These are phyloP conservation scores for Eragrostis tef DNA, from an alignment of 202 grass and related monocot species.

Conservation along the genomic window DNA sequence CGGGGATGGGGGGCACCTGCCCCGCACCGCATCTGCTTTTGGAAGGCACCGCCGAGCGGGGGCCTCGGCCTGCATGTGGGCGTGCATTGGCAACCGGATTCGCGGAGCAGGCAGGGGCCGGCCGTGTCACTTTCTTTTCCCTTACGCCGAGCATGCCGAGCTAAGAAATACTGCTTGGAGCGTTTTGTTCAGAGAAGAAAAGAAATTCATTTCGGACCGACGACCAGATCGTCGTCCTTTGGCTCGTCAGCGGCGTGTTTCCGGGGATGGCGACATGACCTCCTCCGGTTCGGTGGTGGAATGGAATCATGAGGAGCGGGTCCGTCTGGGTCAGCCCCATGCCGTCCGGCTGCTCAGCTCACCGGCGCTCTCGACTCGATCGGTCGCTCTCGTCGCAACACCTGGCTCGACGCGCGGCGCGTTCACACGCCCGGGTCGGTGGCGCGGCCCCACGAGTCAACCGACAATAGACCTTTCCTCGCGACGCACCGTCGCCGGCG, in stretches of 20 bases:
- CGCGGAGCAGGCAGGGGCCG: background rate
- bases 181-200: too few relatives aligned
- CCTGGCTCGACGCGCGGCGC: background rate
- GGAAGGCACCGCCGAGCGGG: background rate
- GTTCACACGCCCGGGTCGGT: background rate
- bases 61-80: background rate
- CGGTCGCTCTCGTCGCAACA: background rate
- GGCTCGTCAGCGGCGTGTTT: background rate
- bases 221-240: background rate
- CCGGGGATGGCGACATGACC: background rate
- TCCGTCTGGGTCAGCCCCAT: background rate
- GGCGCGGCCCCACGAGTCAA: conserved; percentile 6
- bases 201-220: background rate
- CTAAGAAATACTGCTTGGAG: background rate
- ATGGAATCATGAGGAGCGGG: background rate
- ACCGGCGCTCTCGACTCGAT: background rate
- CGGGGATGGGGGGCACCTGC: background rate
- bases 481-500: background rate
- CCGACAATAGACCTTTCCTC: background rate
- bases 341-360: background rate
- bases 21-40: conserved; percentile 32
- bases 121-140: background rate
- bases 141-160: background rate
- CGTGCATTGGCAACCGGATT: background rate
- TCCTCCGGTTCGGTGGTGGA: background rate